Evolutionary conservation across 805 yeast genomes (phyloP).

Genomic region (Myxozyma neotropica): DNA sequence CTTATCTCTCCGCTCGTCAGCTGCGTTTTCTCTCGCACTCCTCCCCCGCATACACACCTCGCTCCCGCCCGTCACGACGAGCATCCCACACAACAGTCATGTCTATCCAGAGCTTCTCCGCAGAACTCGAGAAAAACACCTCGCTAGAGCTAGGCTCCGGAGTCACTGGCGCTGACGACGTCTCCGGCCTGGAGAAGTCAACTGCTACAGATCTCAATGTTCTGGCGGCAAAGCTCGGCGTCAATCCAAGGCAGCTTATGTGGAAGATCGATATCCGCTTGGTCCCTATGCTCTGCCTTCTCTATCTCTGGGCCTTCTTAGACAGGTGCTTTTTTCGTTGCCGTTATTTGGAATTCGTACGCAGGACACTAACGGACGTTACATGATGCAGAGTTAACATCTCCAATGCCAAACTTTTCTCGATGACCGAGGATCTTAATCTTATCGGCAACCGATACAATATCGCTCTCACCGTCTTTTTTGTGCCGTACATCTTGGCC

Average conservation of each 20-base stretch:
- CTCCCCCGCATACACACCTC: background rate
- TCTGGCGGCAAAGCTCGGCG: conserved; percentile 51
- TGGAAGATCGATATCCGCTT: conserved; percentile 69
- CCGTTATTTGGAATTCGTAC: background rate
- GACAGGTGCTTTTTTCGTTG: conserved; percentile 50
- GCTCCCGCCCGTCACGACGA: background rate
- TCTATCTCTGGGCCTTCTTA: conserved; percentile 74
- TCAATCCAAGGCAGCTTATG: conserved; percentile 60
- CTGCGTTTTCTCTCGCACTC: background rate
- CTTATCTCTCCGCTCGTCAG: background rate
- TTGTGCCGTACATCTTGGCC: conserved; percentile 63
- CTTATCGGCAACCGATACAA: conserved; percentile 62
- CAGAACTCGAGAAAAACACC: conserved; percentile 1
- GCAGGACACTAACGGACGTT: background rate
- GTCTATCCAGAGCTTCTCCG: background rate
- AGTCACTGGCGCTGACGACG: background rate
- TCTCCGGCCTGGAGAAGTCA: background rate
- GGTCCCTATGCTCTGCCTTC: conserved; percentile 73
- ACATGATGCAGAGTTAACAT: conserved; percentile 57
- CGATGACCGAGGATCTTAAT: conserved; percentile 58
- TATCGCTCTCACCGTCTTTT: conserved; percentile 67
- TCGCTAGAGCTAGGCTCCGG: conserved; percentile 3
- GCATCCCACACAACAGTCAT: background rate
- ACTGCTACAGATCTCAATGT: conserved; percentile 20
- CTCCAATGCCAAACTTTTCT: conserved; percentile 77